Percentiles rank a stretch among this genome's conserved stretches.
phyloP scores from a whole-genome alignment of 768 basidiomycete species.

The Lentinula aciculospora region DNA sequence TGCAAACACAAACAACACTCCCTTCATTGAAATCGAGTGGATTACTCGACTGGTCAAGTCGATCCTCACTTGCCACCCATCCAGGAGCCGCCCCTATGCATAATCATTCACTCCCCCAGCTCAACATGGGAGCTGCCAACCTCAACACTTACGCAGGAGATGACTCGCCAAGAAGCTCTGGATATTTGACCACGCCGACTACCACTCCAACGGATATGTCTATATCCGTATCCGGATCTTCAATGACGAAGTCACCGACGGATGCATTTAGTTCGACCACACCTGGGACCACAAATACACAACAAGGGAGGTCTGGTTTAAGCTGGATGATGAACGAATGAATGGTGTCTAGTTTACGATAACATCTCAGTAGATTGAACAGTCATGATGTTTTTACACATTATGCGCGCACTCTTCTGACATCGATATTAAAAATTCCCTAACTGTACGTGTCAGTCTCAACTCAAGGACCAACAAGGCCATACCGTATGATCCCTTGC shows the following conservation, averaged over 20 bases:
- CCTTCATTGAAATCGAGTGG: slow-evolving; percentile 8
- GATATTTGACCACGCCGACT: background rate
- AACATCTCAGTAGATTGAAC: too few relatives aligned
- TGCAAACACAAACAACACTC: slow-evolving; percentile 1
- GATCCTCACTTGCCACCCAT: background rate
- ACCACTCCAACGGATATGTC: background rate
- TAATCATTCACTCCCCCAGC: background rate
- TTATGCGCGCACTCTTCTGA: too few relatives aligned
- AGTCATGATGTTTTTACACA: too few relatives aligned
- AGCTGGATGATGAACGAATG: slow-evolving; percentile 9
- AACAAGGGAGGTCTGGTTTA: slow-evolving; percentile 2
- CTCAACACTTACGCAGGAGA: background rate
- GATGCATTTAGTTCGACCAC: background rate
- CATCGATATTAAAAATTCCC: too few relatives aligned
- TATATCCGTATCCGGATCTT: background rate
- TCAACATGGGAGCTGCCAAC: background rate
- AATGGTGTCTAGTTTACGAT: background rate
- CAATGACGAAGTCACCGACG: background rate
- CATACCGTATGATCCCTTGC: too few relatives aligned
- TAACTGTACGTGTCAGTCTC: too few relatives aligned
- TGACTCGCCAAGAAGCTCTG: background rate
- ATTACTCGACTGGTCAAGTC: slow-evolving; percentile 3
- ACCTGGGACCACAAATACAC: background rate
- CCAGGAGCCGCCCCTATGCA: background rate
- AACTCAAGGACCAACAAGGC: too few relatives aligned